Evolutionary conservation across 768 basidiomycete genomes (phyloP).

Genomic region (Coprinellus aureogranulatus): DNA sequence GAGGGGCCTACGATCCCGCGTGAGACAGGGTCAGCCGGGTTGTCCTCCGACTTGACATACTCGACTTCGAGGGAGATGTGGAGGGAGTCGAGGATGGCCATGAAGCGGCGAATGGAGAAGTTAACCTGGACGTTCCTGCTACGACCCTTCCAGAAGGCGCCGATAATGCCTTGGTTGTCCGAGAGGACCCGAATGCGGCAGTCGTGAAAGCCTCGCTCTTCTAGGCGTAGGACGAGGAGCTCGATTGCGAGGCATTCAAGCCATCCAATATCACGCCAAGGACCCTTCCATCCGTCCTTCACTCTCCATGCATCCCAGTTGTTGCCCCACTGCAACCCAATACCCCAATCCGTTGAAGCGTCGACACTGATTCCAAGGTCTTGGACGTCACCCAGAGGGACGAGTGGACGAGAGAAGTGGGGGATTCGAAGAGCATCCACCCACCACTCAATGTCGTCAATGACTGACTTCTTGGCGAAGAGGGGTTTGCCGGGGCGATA

Average conservation of each 20-base stretch:
- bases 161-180: slow-evolving; percentile 36
- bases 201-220: slow-evolving; percentile 8
- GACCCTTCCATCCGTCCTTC: slow-evolving; percentile 4
- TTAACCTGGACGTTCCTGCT: slow-evolving; percentile 29
- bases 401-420: too few relatives aligned
- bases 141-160: slow-evolving; percentile 27
- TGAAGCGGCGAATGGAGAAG: slow-evolving; percentile 19
- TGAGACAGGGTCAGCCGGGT: slow-evolving; percentile 1
- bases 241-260: slow-evolving; percentile 26
- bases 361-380: slow-evolving; percentile 31
- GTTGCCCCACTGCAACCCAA: slow-evolving; percentile 28
- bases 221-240: slow-evolving; percentile 1
- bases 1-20: too few relatives aligned
- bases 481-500: slow-evolving; percentile 12
- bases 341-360: slow-evolving; percentile 37
- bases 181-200: slow-evolving; percentile 25
- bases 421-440: too few relatives aligned
- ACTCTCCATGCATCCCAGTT: slow-evolving; percentile 30
- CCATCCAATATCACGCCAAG: slow-evolving; percentile 25
- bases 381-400: too few relatives aligned
- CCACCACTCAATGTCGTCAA: slow-evolving; percentile 8
- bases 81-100: background rate
- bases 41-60: background rate
- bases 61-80: background rate
- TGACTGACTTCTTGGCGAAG: slow-evolving; percentile 14